These are phyloP conservation scores for Herpotrichia juniperi DNA, from an alignment of 2,329 filamentous ascomycete species.

Conservation along the genomic window DNA sequence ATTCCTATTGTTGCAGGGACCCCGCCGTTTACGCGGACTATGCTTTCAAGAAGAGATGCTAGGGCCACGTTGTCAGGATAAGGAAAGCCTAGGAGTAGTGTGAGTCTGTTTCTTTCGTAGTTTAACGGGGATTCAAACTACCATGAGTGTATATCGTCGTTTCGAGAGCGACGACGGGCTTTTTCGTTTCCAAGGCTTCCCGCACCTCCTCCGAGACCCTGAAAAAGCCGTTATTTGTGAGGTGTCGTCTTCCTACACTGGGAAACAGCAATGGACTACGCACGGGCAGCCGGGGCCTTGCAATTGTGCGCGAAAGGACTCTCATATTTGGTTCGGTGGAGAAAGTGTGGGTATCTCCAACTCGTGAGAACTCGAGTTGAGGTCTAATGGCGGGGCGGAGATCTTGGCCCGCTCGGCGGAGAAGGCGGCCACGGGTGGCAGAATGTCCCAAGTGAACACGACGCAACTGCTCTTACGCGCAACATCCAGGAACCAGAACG, in stretches of 20 bases:
- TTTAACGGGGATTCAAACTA: slow-evolving; percentile 25
- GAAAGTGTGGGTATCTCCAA: background rate
- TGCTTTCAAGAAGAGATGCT: slow-evolving; percentile 77
- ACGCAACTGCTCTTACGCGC: slow-evolving; percentile 38
- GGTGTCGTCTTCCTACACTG: slow-evolving; percentile 23
- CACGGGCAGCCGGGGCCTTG: slow-evolving; percentile 20
- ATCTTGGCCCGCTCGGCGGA: slow-evolving; percentile 23
- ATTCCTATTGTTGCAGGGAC: slow-evolving; percentile 92
- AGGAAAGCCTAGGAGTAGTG: slow-evolving; percentile 61
- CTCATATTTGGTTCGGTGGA: slow-evolving; percentile 26
- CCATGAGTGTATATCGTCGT: slow-evolving; percentile 98
- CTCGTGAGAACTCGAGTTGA: slow-evolving; percentile 17
- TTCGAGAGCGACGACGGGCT: slow-evolving; percentile 90
- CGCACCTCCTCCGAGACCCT: slow-evolving; percentile 81
- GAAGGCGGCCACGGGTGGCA: slow-evolving; percentile 23
- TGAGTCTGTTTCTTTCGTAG: slow-evolving; percentile 9
- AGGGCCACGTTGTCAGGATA: slow-evolving; percentile 77
- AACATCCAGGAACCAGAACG: slow-evolving; percentile 18
- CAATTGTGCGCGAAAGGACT: slow-evolving; percentile 22
- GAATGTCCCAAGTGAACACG: slow-evolving; percentile 43
- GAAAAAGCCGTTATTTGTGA: slow-evolving; percentile 61
- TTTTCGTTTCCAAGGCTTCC: slow-evolving; percentile 74
- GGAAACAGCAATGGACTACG: background rate
- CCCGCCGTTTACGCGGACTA: slow-evolving; percentile 77
- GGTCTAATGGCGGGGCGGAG: slow-evolving; percentile 17